These are phyloP conservation scores for Phalaenopsis hybrid DNA, from an alignment of 116 monocot genomes.

Conservation along the genomic window DNA sequence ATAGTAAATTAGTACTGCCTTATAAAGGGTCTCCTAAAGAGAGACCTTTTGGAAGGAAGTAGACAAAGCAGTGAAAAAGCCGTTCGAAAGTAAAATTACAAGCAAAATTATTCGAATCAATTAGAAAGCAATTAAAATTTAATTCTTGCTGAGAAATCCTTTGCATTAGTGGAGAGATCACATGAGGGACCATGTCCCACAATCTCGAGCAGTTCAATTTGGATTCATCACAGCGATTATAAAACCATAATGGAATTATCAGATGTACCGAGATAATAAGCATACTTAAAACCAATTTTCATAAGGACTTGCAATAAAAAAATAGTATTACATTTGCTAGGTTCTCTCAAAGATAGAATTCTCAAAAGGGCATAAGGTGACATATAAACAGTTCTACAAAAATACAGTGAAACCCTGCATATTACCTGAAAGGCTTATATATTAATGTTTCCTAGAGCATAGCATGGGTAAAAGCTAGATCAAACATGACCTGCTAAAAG, in stretches of 20 bases:
- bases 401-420: too few relatives aligned
- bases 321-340: too few relatives aligned
- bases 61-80: background rate
- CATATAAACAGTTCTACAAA: too few relatives aligned
- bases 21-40: too few relatives aligned
- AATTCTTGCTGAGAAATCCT: conserved; percentile 5
- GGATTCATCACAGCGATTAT: conserved; percentile 1
- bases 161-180: background rate
- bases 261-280: background rate
- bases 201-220: background rate
- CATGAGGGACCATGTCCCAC: background rate
- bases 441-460: too few relatives aligned
- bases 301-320: too few relatives aligned
- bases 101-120: background rate
- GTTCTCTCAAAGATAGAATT: too few relatives aligned
- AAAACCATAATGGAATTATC: background rate
- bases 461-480: too few relatives aligned
- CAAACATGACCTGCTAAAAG: too few relatives aligned
- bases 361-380: too few relatives aligned
- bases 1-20: too few relatives aligned
- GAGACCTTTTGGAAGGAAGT: background rate
- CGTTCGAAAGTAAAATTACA: background rate
- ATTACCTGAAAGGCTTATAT: too few relatives aligned
- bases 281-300: background rate
- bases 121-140: background rate